A percentile compares a stretch with the other conserved stretches of the same genome.
Evolutionary conservation across 371 early-diverging fungal species (phyloP).

Genomic region (Lichtheimia ornata): DNA sequence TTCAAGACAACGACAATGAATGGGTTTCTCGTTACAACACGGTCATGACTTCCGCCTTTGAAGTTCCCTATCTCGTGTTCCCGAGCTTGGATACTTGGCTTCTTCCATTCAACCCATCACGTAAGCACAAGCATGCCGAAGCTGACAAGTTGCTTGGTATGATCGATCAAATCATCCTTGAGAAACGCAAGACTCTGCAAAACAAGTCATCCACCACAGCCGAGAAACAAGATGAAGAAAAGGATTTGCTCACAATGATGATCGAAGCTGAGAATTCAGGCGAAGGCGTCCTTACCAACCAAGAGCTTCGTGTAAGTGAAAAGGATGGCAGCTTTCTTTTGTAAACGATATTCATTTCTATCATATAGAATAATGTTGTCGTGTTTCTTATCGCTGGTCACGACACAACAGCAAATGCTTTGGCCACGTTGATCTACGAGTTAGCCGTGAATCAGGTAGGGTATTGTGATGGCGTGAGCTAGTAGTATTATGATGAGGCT

Average conservation of each 20-base stretch:
- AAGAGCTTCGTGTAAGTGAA: constrained; percentile 26
- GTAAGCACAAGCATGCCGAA: neutral
- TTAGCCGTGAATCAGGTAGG: constrained; percentile 23
- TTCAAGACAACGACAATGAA: constrained; percentile 2
- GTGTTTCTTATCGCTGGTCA: constrained; percentile 15
- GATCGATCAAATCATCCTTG: constrained; percentile 2
- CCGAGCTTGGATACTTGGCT: constrained; percentile 37
- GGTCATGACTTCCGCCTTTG: constrained; percentile 7
- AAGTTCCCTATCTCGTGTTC: constrained; percentile 43
- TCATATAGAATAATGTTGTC: neutral
- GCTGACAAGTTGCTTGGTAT: constrained; percentile 6
- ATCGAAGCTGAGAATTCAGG: constrained; percentile 22
- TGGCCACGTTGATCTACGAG: constrained; percentile 20
- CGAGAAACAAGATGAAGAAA: constrained; percentile 26
- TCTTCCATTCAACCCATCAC: too few species aligned
- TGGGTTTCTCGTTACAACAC: constrained; percentile 18
- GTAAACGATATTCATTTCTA: neutral
- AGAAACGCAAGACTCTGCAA: neutral
- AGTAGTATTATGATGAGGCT: neutral
- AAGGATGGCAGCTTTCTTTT: neutral
- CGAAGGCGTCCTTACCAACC: constrained; percentile 19
- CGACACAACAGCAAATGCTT: constrained; percentile 23
- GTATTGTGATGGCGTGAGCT: neutral
- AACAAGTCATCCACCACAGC: constrained; percentile 3
- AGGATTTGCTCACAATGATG: constrained; percentile 53